These are phyloP conservation scores for Teunomyces barrocoloradensis DNA, from an alignment of 805 yeast species.

Conservation along the genomic window DNA sequence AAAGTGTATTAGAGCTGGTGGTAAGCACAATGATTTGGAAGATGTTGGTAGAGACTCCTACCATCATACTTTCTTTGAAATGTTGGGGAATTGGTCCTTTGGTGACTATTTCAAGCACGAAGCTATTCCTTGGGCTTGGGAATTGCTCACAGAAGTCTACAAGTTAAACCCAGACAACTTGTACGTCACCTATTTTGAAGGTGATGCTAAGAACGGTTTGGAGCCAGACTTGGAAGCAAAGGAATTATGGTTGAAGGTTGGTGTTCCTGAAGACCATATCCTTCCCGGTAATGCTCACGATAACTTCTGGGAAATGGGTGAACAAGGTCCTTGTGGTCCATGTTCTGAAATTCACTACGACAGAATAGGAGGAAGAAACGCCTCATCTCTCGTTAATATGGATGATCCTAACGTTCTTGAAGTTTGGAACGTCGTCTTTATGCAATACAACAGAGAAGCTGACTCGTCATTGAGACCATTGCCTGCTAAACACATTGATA, in stretches of 20 bases:
- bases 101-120: slow-evolving; percentile 98
- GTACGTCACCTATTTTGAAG: slow-evolving; percentile 96
- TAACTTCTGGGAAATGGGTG: slow-evolving; percentile 99
- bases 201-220: slow-evolving; percentile 77
- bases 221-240: slow-evolving; percentile 95
- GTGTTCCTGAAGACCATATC: slow-evolving; percentile 89
- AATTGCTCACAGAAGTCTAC: slow-evolving; percentile 79
- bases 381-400: slow-evolving; percentile 82
- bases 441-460: slow-evolving; percentile 93
- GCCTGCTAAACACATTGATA: slow-evolving; percentile 95
- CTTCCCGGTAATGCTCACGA: slow-evolving; percentile 88
- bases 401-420: slow-evolving; percentile 98
- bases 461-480: slow-evolving; percentile 75
- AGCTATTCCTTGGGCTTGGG: slow-evolving; percentile 89
- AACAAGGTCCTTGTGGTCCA: slow-evolving; percentile 99
- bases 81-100: slow-evolving; percentile 99
- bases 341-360: slow-evolving; percentile 98
- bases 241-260: slow-evolving; percentile 78
- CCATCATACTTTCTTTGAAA: slow-evolving; percentile 98
- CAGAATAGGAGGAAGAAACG: slow-evolving; percentile 97
- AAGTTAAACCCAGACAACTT: slow-evolving; percentile 76
- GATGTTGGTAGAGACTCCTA: slow-evolving; percentile 98
- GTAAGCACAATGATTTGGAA: slow-evolving; percentile 96
- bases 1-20: slow-evolving; percentile 99
- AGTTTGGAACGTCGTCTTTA: slow-evolving; percentile 97